Evolutionary conservation across 2,329 filamentous ascomycete species (phyloP).

Genomic region (Colletotrichum theobromicola): DNA sequence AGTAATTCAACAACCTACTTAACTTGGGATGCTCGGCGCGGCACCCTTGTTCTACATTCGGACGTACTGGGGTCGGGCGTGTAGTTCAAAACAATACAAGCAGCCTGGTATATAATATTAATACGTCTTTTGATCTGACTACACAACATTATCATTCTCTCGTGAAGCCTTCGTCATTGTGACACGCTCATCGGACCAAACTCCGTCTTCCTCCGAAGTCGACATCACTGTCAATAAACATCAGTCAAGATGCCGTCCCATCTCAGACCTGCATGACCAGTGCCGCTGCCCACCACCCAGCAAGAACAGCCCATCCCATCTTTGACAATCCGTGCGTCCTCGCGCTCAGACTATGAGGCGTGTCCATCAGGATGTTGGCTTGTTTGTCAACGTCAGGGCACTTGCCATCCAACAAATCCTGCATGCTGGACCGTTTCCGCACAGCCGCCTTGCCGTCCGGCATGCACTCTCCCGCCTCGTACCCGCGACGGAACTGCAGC

Average conservation of each 20-base stretch:
- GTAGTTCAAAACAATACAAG: not conserved
- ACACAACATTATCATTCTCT: not conserved
- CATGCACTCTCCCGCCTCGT: slow-evolving; percentile 24
- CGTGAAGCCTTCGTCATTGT: not conserved
- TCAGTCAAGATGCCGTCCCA: not conserved
- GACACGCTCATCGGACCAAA: not conserved
- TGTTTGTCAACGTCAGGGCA: slow-evolving; percentile 24
- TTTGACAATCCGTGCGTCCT: not conserved
- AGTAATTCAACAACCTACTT: not conserved
- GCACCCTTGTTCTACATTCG: not conserved
- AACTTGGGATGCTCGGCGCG: not conserved
- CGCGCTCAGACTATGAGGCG: not conserved
- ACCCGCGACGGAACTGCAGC: slow-evolving; percentile 26
- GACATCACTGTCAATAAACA: not conserved
- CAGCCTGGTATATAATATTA: slow-evolving; percentile 1
- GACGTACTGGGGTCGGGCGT: not conserved
- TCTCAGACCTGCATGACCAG: not conserved
- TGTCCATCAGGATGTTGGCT: slow-evolving; percentile 5
- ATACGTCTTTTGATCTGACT: not conserved
- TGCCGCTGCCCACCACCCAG: not conserved
- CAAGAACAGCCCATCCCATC: not conserved
- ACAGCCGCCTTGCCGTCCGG: not conserved
- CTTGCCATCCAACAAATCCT: slow-evolving; percentile 26
- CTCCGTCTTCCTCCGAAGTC: no score
- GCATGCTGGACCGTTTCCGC: slow-evolving; percentile 26